A percentile compares a stretch with the other conserved stretches of the same genome.
These are phyloP conservation scores for Populus hybrid DNA, from an alignment of 441 rosid genomes.

Conservation along the genomic window DNA sequence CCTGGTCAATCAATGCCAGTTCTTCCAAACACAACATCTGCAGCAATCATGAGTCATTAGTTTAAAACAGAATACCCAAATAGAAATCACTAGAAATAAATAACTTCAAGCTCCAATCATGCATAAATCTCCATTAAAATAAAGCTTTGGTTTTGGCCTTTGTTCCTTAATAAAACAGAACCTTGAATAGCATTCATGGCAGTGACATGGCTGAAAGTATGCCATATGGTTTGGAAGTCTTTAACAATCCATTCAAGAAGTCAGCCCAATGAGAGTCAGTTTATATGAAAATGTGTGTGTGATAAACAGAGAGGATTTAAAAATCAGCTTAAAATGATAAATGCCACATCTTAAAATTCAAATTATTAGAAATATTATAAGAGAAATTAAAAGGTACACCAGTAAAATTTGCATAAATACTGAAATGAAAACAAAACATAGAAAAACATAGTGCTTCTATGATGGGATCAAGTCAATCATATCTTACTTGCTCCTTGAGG, in stretches of 20 bases:
- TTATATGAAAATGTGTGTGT: neutral
- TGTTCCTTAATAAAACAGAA: neutral
- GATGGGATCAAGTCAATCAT: neutral
- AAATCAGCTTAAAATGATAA: neutral
- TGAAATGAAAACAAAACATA: neutral
- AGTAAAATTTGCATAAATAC: neutral
- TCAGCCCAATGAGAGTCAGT: neutral
- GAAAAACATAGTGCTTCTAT: neutral
- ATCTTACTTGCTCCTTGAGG: slow-evolving; percentile 66
- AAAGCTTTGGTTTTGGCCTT: neutral
- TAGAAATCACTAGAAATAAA: neutral
- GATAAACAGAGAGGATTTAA: neutral
- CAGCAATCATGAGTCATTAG: slow-evolving; percentile 19
- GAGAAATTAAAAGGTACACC: neutral
- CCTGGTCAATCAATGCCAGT: slow-evolving; percentile 51
- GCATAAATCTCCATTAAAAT: neutral
- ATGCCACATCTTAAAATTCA: neutral
- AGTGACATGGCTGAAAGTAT: neutral
- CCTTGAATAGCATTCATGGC: neutral
- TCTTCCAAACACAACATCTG: slow-evolving; percentile 70
- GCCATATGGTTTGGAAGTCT: neutral
- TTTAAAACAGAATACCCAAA: neutral
- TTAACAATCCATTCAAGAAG: neutral
- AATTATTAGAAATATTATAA: no score
- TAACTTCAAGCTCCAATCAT: neutral